Evolutionary conservation across 177 flowering plant species (phyloP).

Genomic region (Vitis hybrid): DNA sequence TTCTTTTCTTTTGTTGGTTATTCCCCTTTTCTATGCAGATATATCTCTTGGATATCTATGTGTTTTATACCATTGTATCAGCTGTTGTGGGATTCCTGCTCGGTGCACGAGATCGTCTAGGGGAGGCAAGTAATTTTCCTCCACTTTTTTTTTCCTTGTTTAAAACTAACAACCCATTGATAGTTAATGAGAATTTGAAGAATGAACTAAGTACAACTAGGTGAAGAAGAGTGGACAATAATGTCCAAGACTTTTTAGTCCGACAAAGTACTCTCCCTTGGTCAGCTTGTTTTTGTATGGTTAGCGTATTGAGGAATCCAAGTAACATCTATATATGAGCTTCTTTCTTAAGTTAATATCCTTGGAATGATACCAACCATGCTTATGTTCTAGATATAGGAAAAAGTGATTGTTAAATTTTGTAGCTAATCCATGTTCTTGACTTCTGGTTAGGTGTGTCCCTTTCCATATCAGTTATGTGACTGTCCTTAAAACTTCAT

Average conservation of each 20-base stretch:
- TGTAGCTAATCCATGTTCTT: too few species aligned
- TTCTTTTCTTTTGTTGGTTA: neutral
- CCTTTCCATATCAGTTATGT: neutral
- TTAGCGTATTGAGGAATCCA: too few species aligned
- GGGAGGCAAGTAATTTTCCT: conserved; percentile 57
- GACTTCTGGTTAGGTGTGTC: too few species aligned
- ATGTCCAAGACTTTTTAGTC: too few species aligned
- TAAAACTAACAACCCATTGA: neutral
- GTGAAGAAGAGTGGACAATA: neutral
- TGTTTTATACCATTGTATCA: conserved; percentile 80
- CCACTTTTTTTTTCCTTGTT: too few species aligned
- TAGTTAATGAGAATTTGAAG: too few species aligned
- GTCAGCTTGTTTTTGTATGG: too few species aligned
- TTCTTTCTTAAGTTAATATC: too few species aligned
- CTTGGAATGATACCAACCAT: neutral
- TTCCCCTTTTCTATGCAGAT: conserved; percentile 48
- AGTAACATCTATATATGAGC: too few species aligned
- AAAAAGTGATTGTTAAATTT: too few species aligned
- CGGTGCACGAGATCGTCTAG: conserved; percentile 96
- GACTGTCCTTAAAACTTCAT: neutral
- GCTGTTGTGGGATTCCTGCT: conserved; percentile 91
- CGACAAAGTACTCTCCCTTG: too few species aligned
- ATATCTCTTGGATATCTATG: conserved; percentile 75
- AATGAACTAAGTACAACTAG: neutral
- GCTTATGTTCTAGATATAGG: neutral